Percentiles rank a stretch among this genome's conserved stretches.
These are phyloP conservation scores for Corymbia maculata DNA, from an alignment of 345 rosid species.

Conservation along the genomic window DNA sequence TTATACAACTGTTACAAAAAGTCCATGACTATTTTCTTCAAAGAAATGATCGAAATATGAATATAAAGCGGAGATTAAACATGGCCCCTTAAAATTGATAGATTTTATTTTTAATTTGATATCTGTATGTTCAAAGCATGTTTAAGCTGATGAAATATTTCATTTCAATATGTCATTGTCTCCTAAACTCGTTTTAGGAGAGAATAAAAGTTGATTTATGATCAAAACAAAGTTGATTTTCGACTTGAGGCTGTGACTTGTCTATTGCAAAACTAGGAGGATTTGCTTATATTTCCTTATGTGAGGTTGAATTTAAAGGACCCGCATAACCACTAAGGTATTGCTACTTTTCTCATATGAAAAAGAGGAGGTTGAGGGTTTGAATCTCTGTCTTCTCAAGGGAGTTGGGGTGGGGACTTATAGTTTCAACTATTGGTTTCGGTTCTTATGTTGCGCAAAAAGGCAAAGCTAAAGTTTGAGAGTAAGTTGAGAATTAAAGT, in stretches of 20 bases:
- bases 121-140: background rate
- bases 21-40: too few species aligned
- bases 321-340: background rate
- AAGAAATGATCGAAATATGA: background rate
- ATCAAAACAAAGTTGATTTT: background rate
- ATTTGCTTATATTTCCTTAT: background rate
- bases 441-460: too few species aligned
- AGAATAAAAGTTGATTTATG: background rate
- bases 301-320: background rate
- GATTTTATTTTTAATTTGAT: background rate
- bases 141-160: fast-evolving
- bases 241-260: background rate
- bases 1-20: too few species aligned
- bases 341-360: too few species aligned
- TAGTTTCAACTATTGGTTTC: too few species aligned
- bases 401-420: too few species aligned
- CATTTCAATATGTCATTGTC: background rate
- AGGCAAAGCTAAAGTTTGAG: too few species aligned
- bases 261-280: background rate
- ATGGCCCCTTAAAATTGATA: background rate
- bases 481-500: too few species aligned
- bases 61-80: background rate
- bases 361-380: too few species aligned
- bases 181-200: background rate
- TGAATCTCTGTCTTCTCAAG: too few species aligned